Evolutionary conservation across 352 stramenopile genomes (phyloP), one percentile per base, ranked within the genome.

Genomic region (Elongisporangium undulatum): DNA sequence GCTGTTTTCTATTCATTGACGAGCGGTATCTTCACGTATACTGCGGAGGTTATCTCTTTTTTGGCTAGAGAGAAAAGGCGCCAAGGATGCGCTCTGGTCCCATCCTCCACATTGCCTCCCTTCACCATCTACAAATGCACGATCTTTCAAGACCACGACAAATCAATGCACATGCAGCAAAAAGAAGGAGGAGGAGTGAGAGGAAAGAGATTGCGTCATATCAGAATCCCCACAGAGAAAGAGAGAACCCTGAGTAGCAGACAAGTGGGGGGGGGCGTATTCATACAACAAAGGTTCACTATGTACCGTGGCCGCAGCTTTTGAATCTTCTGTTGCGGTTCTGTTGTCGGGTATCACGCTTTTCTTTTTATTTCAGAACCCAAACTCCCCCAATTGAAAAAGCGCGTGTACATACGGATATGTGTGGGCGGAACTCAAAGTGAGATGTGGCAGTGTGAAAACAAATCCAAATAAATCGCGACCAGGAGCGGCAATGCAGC

Each of bases 121-220:
- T 45, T 45, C 34, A 45, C 34, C 34, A 45, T 45, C 34, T 45
- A 45, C 34, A 45, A 45, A 45, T 45, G 34, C 34, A 45, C 34
- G 34, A 20, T 56, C 24, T 29, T 53, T 53, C 19, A 23, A 22
- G 19, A 59, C 38, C 29, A 52, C 51, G 17, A n/a, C 22, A 45
- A 57, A 24, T 15, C 29, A 38, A 29, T n/a, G 49, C 29, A 55
- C 45, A 51, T 26, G 45, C 17, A 29, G 29, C n/a, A n/a, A n/a
- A 26, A 41, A 49, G 20, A 49, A 49, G 20, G 49, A 29, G 56
- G 29, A 41, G 29, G 29, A 41, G 29, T 41, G 29, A 2, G 12
- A 8, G 2, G 12, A 17, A 45, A 17, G 7, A 45, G 34, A 45
- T 45, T 45, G 34, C 34, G 34, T 45, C 34, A 45, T 45, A 45